A percentile compares a stretch with the other conserved stretches of the same genome.
Conservation (phyloP, 192 early-diverging fungal genomes). For the Entomortierella lignicola region DNA sequence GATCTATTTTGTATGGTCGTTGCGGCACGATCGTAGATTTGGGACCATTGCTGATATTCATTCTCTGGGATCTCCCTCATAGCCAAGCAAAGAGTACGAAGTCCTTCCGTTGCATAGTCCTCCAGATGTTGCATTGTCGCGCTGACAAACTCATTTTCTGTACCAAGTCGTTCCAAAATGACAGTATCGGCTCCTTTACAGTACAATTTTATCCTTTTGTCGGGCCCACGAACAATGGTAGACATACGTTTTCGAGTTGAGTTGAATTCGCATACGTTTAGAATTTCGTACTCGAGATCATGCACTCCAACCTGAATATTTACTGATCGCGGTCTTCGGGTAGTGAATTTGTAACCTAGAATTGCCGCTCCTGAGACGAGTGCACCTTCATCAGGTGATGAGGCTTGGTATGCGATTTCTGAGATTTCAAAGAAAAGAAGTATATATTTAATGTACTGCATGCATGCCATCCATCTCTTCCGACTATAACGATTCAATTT, state of each 20-base stretch:
- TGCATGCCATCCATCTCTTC: too few relatives aligned
- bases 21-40: conserved; percentile 87
- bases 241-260: conserved; percentile 99
- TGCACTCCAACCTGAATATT: conserved; percentile 56
- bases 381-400: conserved; percentile 97
- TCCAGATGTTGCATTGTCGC: conserved; percentile 82
- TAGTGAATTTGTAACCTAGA: conserved; percentile 75
- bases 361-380: conserved; percentile 82
- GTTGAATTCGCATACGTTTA: conserved; percentile 99
- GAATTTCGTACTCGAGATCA: conserved; percentile 85
- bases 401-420: conserved; percentile 92
- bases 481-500: too few relatives aligned
- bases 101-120: conserved; percentile 95
- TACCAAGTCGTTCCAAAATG: conserved; percentile 88
- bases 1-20: conserved; percentile 91
- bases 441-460: too few relatives aligned
- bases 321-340: conserved; percentile 70
- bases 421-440: background rate
- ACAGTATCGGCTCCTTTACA: conserved; percentile 99
- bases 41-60: conserved; percentile 88
- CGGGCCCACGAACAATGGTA: conserved; percentile 86
- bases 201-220: conserved; percentile 89
- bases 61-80: conserved; percentile 91
- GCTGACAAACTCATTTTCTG: conserved; percentile 77
- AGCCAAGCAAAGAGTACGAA: conserved; percentile 96